Base-by-base conservation (phyloP, 768 basidiomycete genomes). In the Suillus tomentosus region DNA sequence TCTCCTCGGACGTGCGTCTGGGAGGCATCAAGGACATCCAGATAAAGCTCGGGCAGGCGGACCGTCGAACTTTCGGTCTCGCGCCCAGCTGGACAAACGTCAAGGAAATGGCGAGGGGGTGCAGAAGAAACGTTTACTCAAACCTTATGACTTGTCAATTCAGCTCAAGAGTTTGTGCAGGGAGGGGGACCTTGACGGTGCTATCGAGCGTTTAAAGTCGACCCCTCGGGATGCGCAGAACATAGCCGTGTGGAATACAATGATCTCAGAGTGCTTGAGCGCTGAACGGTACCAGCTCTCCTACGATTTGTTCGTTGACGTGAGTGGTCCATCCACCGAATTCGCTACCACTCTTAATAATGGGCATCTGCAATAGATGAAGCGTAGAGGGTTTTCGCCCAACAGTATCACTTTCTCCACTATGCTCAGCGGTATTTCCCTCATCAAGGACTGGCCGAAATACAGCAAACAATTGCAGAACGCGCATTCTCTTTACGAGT, bases 151-250 rank as follows among this genome's bases (percentile, higher is more conserved):
- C 1, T 84, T 93, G 34, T 83, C 88, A 0, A 60, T 69, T 31
- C 79, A 90, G 62, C 76, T 92, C 57, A 85, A 83, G 70, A 84
- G 80, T 66, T 78, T 90, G 8, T 85, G 85, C 61, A 78, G 82
- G 13, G 73, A 77, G 13, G 85, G 83, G 13, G 80, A 87, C 60
- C 48, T 91, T 40, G 85, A 88, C 60, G 81, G 80, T 3, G 93
- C 93, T 0, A 80, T 91, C 5, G 72, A 79, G 31, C 83, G 87
- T 75, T 80, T 95, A n/a, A 85, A 89, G 70, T 85, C 82, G 45
- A 78, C 87, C 22, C 91, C 93, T 27, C 77, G 84, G 56, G 90
- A 89, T 67, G 88, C 91, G 0, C 89, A 91, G 70, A 94, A 92
- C 67, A 79, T 84, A 1, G 80, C 82, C 13, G 87, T 89, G 8